Conservation (phyloP, 2,329 filamentous ascomycete species). For the Monilinia aucupariae region DNA sequence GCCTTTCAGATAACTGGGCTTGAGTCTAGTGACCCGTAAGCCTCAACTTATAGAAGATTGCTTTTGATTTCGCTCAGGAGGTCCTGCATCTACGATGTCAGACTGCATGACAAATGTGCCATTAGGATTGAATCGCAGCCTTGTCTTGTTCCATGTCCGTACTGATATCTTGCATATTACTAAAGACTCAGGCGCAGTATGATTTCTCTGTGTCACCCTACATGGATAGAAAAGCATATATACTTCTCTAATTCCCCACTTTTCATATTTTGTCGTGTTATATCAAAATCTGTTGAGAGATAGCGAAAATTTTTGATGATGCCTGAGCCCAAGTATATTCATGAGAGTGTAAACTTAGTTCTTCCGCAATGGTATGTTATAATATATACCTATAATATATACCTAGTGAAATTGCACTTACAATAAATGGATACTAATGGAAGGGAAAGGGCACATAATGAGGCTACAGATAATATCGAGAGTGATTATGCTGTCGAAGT, state of each 20-base stretch:
- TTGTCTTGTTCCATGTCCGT: neutral
- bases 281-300: neutral
- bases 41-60: neutral
- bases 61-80: neutral
- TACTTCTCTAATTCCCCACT: neutral
- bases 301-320: neutral
- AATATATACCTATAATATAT: too few relatives aligned
- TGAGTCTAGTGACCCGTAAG: conserved; percentile 3
- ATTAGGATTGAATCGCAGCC: neutral
- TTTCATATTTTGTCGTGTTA: neutral
- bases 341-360: neutral
- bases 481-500: neutral
- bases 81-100: neutral
- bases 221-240: neutral
- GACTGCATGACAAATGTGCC: neutral
- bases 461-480: neutral
- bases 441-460: neutral
- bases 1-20: neutral
- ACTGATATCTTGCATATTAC: neutral
- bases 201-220: neutral
- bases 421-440: neutral
- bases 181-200: neutral
- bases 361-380: conserved; percentile 1
- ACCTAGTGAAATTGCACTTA: neutral
- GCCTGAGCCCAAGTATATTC: neutral